phyloP scores from a whole-genome alignment of 306 rosid species.

The Prunus davidiana region DNA sequence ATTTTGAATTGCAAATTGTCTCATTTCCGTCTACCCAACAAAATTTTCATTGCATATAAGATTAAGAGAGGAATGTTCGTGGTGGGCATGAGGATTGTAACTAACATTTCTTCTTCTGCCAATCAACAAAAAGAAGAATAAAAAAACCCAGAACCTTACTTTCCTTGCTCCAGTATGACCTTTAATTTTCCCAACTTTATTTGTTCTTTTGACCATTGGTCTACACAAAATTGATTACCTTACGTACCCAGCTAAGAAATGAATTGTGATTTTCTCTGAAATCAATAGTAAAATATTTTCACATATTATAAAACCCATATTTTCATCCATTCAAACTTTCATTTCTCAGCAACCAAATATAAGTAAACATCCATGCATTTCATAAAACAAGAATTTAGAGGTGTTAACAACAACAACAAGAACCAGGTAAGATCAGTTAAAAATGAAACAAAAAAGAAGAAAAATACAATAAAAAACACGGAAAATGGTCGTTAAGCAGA shows the following conservation, averaged over 20 bases:
- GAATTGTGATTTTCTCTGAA: not conserved
- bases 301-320: not conserved
- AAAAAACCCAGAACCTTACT: too few species aligned
- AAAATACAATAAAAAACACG: too few species aligned
- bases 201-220: not conserved
- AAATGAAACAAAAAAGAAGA: not conserved
- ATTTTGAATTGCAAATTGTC: too few species aligned
- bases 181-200: too few species aligned
- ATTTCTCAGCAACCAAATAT: not conserved
- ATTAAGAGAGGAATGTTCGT: too few species aligned
- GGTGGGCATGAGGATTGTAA: too few species aligned
- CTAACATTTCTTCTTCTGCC: too few species aligned
- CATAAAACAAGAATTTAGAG: not conserved
- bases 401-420: not conserved
- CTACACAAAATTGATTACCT: not conserved
- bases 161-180: too few species aligned
- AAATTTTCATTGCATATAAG: too few species aligned
- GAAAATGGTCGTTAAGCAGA: not conserved
- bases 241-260: not conserved
- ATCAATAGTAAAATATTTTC: too few species aligned
- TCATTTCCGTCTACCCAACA: too few species aligned
- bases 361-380: slow-evolving; percentile 1
- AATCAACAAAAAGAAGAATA: too few species aligned
- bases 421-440: not conserved
- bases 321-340: not conserved